Percentiles rank a stretch among this genome's conserved stretches.
These are phyloP conservation scores for Acacia crassicarpa DNA, from an alignment of 306 rosid species.

Conservation along the genomic window DNA sequence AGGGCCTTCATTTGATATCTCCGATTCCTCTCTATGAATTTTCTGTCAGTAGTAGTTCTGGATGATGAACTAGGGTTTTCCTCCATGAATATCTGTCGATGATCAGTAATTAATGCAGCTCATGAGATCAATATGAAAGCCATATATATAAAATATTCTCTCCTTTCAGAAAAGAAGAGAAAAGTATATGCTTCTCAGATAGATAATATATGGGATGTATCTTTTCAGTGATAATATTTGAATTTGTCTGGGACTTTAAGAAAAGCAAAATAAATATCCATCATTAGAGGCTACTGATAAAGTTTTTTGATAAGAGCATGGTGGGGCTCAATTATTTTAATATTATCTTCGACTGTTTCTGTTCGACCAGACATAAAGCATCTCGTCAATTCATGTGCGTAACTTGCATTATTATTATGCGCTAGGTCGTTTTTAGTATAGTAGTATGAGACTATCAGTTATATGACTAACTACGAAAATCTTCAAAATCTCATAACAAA, in stretches of 20 bases:
- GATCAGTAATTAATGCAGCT: not conserved
- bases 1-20: constrained; percentile 76
- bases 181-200: not conserved
- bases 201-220: not conserved
- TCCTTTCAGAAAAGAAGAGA: not conserved
- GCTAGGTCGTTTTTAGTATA: not conserved
- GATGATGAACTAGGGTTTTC: constrained; percentile 58
- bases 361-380: not conserved
- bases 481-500: too few relatives aligned
- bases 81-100: constrained; percentile 39
- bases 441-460: not conserved
- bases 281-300: constrained; percentile 29
- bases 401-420: not conserved
- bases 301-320: constrained; percentile 11
- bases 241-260: constrained; percentile 17
- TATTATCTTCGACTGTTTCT: not conserved
- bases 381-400: not conserved
- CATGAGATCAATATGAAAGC: not conserved
- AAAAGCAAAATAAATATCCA: constrained; percentile 27
- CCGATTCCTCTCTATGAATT: constrained; percentile 58
- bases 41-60: constrained; percentile 57
- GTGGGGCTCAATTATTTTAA: constrained; percentile 27
- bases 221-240: not conserved
- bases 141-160: not conserved
- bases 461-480: not conserved